A percentile compares a stretch with the other conserved stretches of the same genome.
phyloP scores from a whole-genome alignment of 805 yeast genomes.

The Scheffersomyces amazonensis region DNA sequence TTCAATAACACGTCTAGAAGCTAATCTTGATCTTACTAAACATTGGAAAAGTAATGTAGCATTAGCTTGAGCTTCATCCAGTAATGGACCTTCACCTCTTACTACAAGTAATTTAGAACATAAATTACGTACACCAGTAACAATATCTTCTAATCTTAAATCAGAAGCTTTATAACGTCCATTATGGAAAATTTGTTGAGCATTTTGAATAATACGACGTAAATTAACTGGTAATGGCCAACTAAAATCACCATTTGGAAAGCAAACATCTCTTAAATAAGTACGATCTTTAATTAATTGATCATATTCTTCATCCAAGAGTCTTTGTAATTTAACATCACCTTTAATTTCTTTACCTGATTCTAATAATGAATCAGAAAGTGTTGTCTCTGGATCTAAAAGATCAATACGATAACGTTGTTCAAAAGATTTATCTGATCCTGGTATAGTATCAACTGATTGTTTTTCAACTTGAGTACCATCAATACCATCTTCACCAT shows the following conservation, averaged over 20 bases:
- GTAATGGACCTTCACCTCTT: slow-evolving; percentile 74
- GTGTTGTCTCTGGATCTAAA: slow-evolving; percentile 59
- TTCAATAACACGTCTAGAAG: slow-evolving; percentile 86
- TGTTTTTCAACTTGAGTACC: slow-evolving; percentile 98
- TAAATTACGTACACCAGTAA: slow-evolving; percentile 65
- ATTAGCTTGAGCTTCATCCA: slow-evolving; percentile 85
- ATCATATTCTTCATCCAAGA: slow-evolving; percentile 79
- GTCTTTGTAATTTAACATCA: slow-evolving; percentile 75
- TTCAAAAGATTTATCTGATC: slow-evolving; percentile 81
- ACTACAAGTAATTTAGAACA: slow-evolving; percentile 68
- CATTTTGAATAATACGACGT: slow-evolving; percentile 94
- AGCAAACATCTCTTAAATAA: slow-evolving; percentile 74
- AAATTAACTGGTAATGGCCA: slow-evolving; percentile 98
- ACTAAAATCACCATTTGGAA: slow-evolving; percentile 89
- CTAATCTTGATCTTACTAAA: slow-evolving; percentile 86
- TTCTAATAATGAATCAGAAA: slow-evolving; percentile 75
- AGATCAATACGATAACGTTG: slow-evolving; percentile 83
- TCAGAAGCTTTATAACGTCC: slow-evolving; percentile 91
- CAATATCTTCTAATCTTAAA: slow-evolving; percentile 78
- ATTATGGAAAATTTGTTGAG: slow-evolving; percentile 94
- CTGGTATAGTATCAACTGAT: slow-evolving; percentile 92
- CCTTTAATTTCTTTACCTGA: slow-evolving; percentile 90
- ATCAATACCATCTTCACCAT: slow-evolving; percentile 99
- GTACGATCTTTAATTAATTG: slow-evolving; percentile 77
- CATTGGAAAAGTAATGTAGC: slow-evolving; percentile 90